phyloP scores from a whole-genome alignment of 2,329 filamentous ascomycete species.

The Cadophora sp. region DNA sequence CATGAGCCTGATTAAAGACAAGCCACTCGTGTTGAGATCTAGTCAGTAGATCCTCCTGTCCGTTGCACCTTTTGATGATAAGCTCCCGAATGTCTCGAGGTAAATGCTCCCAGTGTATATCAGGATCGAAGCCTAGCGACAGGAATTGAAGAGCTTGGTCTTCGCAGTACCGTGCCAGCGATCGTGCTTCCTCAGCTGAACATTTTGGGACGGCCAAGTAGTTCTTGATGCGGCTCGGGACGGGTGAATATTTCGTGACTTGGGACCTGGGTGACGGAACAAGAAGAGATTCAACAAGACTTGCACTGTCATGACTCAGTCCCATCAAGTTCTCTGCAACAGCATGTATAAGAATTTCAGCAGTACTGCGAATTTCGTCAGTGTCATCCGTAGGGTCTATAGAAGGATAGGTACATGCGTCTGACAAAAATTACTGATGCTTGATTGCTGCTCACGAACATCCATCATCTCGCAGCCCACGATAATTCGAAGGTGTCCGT shows the following conservation, averaged over 20 bases:
- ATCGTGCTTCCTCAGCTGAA: constrained; percentile 40
- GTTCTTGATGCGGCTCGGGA: constrained; percentile 29
- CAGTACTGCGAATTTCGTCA: constrained; percentile 21
- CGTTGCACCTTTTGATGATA: constrained; percentile 53
- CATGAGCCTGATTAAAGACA: constrained; percentile 31
- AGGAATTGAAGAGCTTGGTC: constrained; percentile 52
- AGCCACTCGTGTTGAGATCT: constrained; percentile 35
- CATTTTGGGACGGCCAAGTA: constrained; percentile 43
- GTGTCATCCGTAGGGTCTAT: neutral
- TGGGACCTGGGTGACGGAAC: constrained; percentile 18
- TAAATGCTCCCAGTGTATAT: constrained; percentile 58
- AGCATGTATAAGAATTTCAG: constrained; percentile 34
- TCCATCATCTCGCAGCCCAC: constrained; percentile 37
- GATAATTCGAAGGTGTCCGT: constrained; percentile 32
- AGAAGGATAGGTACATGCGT: constrained; percentile 26
- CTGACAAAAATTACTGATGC: constrained; percentile 35
- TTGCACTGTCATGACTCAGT: constrained; percentile 43
- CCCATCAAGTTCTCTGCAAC: constrained; percentile 32
- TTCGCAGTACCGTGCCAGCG: constrained; percentile 37
- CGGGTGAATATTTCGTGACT: constrained; percentile 17
- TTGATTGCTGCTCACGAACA: constrained; percentile 30
- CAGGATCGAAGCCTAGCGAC: constrained; percentile 55
- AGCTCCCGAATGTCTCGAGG: constrained; percentile 53
- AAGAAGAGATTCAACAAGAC: constrained; percentile 48
- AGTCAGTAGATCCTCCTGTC: constrained; percentile 42